Conservation (phyloP, 2,329 filamentous ascomycete species). For the Cadophora malorum region DNA sequence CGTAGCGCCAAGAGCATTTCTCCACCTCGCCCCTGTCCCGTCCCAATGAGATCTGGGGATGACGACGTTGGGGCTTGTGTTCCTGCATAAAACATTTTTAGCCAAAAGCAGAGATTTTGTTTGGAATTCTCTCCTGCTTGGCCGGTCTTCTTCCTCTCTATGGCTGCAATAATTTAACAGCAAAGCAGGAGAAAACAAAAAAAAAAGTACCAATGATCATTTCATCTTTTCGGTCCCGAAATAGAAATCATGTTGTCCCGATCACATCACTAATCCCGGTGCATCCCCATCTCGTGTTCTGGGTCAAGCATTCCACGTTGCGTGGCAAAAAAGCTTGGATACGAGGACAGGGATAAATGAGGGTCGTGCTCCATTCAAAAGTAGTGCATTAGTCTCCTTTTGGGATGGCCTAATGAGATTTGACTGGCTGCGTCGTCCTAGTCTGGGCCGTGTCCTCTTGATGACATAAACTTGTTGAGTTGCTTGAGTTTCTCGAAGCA, state of each 20-base stretch:
- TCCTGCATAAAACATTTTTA: constrained; percentile 4
- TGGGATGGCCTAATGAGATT: not conserved
- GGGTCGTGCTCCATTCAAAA: not conserved
- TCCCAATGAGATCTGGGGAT: not conserved
- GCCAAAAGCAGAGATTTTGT: constrained; percentile 1
- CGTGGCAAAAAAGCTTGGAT: constrained; percentile 13
- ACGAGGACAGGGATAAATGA: not conserved
- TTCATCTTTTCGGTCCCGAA: not conserved
- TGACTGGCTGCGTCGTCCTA: not conserved
- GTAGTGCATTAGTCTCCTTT: not conserved
- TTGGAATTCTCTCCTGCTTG: too few relatives aligned
- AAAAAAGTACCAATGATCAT: not conserved
- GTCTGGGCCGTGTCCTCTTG: not conserved
- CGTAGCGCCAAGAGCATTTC: constrained; percentile 22
- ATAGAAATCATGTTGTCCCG: not conserved
- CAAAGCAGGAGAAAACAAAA: not conserved
- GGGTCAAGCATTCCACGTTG: not conserved
- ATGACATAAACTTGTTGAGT: constrained; percentile 8
- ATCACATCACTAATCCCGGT: not conserved
- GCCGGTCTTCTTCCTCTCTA: not conserved
- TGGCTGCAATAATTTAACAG: not conserved
- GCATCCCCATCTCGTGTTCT: not conserved
- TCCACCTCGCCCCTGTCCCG: not conserved
- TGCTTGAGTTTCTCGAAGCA: not conserved
- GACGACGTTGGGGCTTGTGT: not conserved